Percentiles rank a stretch among this genome's conserved stretches.
phyloP scores from a whole-genome alignment of 441 rosid species.

The Pelargonium citronellum region DNA sequence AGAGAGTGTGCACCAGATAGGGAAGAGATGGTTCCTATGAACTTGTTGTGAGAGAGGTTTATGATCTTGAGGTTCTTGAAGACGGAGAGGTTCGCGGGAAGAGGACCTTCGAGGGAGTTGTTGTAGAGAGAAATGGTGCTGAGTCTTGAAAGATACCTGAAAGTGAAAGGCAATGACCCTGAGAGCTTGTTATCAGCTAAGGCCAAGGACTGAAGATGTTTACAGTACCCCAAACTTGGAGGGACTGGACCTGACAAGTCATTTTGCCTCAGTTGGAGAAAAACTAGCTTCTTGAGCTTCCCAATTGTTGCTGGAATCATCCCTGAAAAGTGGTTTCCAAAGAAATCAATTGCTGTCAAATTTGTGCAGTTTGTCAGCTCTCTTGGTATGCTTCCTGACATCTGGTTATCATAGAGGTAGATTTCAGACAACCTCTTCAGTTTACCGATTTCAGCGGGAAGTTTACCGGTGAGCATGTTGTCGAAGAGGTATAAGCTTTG shows the following conservation, averaged over 20 bases:
- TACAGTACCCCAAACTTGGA: constrained; percentile 75
- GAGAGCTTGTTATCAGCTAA: constrained; percentile 76
- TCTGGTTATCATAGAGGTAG: constrained; percentile 67
- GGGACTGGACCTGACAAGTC: constrained; percentile 71
- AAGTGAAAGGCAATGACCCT: constrained; percentile 71
- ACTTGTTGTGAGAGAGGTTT: constrained; percentile 70
- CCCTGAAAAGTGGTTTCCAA: constrained; percentile 65
- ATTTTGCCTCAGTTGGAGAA: constrained; percentile 84
- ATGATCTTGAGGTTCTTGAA: constrained; percentile 64
- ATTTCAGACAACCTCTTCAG: constrained; percentile 43
- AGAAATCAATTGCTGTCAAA: constrained; percentile 58
- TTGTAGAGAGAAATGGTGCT: constrained; percentile 61
- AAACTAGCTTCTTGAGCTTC: constrained; percentile 50
- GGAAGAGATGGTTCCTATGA: constrained; percentile 56
- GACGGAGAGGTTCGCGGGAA: constrained; percentile 55
- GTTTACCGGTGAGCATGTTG: constrained; percentile 55
- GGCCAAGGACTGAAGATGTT: constrained; percentile 44
- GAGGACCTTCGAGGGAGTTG: constrained; percentile 70
- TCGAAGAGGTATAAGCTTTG: constrained; percentile 48
- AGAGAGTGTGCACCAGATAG: constrained; percentile 56
- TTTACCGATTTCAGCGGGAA: constrained; percentile 64
- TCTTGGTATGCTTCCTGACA: constrained; percentile 66
- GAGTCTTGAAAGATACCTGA: constrained; percentile 55
- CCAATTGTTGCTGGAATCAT: constrained; percentile 68
- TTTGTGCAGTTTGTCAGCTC: constrained; percentile 74